These are phyloP conservation scores for Heimioporus sp. DNA, from an alignment of 768 basidiomycete genomes.

Conservation along the genomic window DNA sequence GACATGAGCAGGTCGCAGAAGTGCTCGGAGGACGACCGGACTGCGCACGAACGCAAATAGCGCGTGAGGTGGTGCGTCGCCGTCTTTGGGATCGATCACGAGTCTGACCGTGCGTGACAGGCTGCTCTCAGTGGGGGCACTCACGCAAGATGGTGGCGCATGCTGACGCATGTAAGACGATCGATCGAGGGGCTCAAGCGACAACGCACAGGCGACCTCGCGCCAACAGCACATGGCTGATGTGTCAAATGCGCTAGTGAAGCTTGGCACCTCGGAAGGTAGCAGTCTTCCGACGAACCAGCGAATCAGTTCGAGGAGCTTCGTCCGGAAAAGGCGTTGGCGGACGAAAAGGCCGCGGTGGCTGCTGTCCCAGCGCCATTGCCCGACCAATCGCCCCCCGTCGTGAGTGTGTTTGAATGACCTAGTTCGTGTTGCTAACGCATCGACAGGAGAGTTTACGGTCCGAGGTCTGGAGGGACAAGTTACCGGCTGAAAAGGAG, in stretches of 20 bases:
- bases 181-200: too few species aligned
- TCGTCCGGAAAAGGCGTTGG: constrained; percentile 37
- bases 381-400: constrained; percentile 23
- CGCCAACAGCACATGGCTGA: too few species aligned
- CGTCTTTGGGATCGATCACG: not conserved
- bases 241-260: too few species aligned
- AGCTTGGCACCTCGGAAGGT: too few species aligned
- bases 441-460: constrained; percentile 45
- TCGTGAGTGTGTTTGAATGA: constrained; percentile 29
- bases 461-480: constrained; percentile 54
- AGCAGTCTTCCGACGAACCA: constrained; percentile 31
- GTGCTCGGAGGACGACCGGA: constrained; percentile 59
- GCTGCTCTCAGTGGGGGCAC: constrained; percentile 82
- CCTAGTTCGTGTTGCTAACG: not conserved
- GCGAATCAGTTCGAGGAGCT: constrained; percentile 34
- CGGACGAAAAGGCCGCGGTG: constrained; percentile 34
- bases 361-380: constrained; percentile 5
- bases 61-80: constrained; percentile 60
- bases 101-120: constrained; percentile 27
- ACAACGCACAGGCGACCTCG: too few species aligned
- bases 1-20: constrained; percentile 80
- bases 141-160: constrained; percentile 69
- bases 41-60: constrained; percentile 62
- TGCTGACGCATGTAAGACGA: too few species aligned
- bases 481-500: constrained; percentile 51